Base-by-base conservation (phyloP, 139 green algal genomes). In the Chloropicon primus region DNA sequence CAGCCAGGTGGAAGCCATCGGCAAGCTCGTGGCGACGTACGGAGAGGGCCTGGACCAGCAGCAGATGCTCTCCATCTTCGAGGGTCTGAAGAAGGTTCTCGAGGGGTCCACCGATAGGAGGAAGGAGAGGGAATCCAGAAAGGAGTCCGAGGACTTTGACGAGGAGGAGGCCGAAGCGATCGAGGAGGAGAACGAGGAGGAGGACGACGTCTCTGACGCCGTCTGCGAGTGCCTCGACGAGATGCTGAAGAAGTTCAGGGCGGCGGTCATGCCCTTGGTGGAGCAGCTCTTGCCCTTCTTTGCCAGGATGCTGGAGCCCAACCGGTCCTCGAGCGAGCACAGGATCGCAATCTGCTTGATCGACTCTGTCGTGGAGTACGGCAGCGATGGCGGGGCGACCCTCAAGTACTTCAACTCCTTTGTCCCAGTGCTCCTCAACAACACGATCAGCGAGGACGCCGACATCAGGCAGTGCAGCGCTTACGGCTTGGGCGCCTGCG, bases 111-210 rank as follows among this genome's bases (percentile, higher is more conserved):
- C 86, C 62, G 71, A 90, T 79, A 81, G 90, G 24, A 84, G 62
- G 24, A 28, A 80, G 26, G 74, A 86, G 77, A 75, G 74, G 17
- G 89, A 89, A 73, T 76, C 86, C 62, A 25, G 78, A 71, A 84
- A 83, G n/a, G 41, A 53, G n/a, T 75, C 74, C 71, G 90, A 97
- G 85, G 95, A 98, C 79, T 97, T 97, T 81, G 95, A 99, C 79
- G 91, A 93, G 5, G 95, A 98, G 81, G 95, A 99, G 87, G 82
- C 86, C 29, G 92, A 98, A 80, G 86, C 89, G 28, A 83, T 98
- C 29, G 80, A 94, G 83, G 89, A 90, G 77, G 94, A 98, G 84
- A 93, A 96, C 78, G 89, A 97, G 84, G 80, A 85, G 27, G 94
- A 98, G 82, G 88, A 92, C 76, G 92, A 96, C 73, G 80, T 97